These are phyloP conservation scores for Theobroma grandiflorum DNA, from an alignment of 441 rosid species.

Conservation along the genomic window DNA sequence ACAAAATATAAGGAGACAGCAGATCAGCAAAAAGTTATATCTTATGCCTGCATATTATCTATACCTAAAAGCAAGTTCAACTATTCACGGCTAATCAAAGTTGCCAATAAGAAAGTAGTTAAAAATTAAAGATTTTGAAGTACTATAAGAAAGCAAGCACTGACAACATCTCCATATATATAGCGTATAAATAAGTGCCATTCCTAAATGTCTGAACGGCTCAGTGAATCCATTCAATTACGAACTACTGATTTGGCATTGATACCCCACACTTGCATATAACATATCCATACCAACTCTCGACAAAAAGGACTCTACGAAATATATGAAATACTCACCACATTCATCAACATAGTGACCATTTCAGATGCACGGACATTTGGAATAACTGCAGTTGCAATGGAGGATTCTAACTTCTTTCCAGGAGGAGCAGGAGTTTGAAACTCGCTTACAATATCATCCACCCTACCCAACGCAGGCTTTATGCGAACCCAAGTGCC, in stretches of 20 bases:
- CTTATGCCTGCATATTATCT: too few species aligned
- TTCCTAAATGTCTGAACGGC: neutral
- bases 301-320: neutral
- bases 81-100: neutral
- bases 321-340: neutral
- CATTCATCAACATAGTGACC: neutral
- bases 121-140: too few species aligned
- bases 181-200: too few species aligned
- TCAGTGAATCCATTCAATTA: neutral
- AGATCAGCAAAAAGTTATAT: too few species aligned
- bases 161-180: too few species aligned
- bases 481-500: neutral
- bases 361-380: neutral
- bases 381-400: conserved; percentile 1
- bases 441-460: neutral
- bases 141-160: too few species aligned
- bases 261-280: too few species aligned
- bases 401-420: neutral
- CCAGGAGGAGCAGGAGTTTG: neutral
- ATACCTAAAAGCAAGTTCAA: neutral
- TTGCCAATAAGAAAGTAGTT: too few species aligned
- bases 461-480: neutral
- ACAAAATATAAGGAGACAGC: too few species aligned
- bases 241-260: too few species aligned
- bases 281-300: too few species aligned